These are phyloP conservation scores for Gilbertella persicaria DNA, from an alignment of 371 early-diverging fungal species.

Conservation along the genomic window DNA sequence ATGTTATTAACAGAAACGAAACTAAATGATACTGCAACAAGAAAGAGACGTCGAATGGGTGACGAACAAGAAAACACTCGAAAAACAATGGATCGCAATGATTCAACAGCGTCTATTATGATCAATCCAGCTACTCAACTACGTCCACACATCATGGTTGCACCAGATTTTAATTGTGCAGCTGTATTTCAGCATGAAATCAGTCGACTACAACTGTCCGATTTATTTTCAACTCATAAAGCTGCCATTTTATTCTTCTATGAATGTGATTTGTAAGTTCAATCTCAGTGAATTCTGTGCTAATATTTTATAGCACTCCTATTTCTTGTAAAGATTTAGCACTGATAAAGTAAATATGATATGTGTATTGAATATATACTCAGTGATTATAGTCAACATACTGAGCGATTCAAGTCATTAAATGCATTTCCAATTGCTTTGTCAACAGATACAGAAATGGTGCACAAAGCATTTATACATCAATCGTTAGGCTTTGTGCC, in stretches of 20 bases:
- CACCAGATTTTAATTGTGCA: conserved; percentile 29
- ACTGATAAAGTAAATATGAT: conserved; percentile 19
- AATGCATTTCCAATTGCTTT: conserved; percentile 26
- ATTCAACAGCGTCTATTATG: not conserved
- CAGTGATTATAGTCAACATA: conserved; percentile 10
- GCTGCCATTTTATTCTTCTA: conserved; percentile 36
- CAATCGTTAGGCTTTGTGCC: conserved; percentile 14
- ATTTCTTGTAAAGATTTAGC: conserved; percentile 19
- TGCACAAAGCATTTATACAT: conserved; percentile 24
- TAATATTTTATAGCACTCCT: conserved; percentile 9
- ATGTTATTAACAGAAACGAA: conserved; percentile 15
- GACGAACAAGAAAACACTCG: not conserved
- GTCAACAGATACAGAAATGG: conserved; percentile 29
- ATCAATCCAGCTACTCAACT: conserved; percentile 19
- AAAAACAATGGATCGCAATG: not conserved
- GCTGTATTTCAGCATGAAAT: conserved; percentile 22
- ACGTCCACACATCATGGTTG: conserved; percentile 17
- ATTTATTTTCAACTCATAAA: conserved; percentile 10
- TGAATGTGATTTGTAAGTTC: conserved; percentile 33
- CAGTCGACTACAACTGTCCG: conserved; percentile 23
- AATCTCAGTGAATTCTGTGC: not conserved
- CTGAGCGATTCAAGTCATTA: conserved; percentile 12
- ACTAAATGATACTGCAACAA: not conserved
- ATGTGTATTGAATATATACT: not conserved
- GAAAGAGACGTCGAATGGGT: conserved; percentile 24